phyloP scores from a whole-genome alignment of 257 asterid species.

The Gentiana macrophylla region DNA sequence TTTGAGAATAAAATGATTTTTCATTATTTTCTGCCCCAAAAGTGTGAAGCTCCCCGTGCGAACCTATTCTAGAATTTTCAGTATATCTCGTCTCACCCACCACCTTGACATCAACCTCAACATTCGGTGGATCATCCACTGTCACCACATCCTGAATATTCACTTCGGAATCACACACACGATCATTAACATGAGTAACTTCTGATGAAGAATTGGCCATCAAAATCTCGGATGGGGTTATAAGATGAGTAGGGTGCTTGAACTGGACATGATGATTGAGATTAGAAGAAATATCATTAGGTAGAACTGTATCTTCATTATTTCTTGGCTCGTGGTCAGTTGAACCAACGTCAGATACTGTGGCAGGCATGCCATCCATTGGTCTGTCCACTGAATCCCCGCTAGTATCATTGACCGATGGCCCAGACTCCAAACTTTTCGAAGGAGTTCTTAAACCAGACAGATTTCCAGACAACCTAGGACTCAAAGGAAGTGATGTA shows the following conservation, averaged over 20 bases:
- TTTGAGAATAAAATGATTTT: conserved; percentile 73
- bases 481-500: conserved; percentile 61
- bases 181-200: conserved; percentile 39
- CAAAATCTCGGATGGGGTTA: conserved; percentile 90
- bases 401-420: conserved; percentile 29
- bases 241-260: conserved; percentile 96
- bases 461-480: conserved; percentile 54
- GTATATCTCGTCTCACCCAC: conserved; percentile 57
- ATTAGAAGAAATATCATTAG: conserved; percentile 47
- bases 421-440: conserved; percentile 48
- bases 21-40: conserved; percentile 61
- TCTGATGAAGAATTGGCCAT: conserved; percentile 78
- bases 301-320: conserved; percentile 42
- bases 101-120: conserved; percentile 69
- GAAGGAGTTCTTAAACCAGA: conserved; percentile 62
- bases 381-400: conserved; percentile 67
- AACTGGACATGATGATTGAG: conserved; percentile 47
- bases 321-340: conserved; percentile 41
- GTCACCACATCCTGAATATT: conserved; percentile 56
- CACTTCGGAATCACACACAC: conserved; percentile 42
- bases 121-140: conserved; percentile 46
- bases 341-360: conserved; percentile 49
- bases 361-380: conserved; percentile 39
- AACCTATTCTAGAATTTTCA: conserved; percentile 41
- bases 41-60: conserved; percentile 44